phyloP scores from a whole-genome alignment of 176 grass and related monocot species.

The Rhynchospora pubera region DNA sequence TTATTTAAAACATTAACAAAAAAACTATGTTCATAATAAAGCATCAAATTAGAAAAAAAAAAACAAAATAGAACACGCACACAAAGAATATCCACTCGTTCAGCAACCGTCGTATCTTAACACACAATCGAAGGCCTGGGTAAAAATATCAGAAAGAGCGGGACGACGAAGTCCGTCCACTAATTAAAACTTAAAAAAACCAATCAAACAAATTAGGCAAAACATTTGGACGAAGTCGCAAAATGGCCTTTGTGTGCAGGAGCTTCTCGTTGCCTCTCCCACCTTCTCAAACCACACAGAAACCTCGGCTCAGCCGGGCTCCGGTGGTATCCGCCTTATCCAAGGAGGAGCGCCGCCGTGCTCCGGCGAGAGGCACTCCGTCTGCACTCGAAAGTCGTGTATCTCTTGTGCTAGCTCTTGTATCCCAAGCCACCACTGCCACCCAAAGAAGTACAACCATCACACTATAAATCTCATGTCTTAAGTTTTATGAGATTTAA shows the following conservation, averaged over 20 bases:
- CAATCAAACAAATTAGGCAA: background rate
- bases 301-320: slow-evolving; percentile 1
- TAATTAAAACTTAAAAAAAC: background rate
- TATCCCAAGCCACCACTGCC: slow-evolving; percentile 44
- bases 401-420: slow-evolving; percentile 69
- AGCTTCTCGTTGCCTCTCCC: slow-evolving; percentile 18
- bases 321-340: slow-evolving; percentile 21
- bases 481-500: background rate
- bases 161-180: background rate
- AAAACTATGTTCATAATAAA: no score
- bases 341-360: slow-evolving; percentile 2
- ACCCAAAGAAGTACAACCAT: slow-evolving; percentile 43
- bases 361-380: background rate
- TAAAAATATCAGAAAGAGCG: background rate
- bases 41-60: no score
- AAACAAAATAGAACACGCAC: no score
- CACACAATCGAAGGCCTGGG: no score
- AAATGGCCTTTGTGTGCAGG: slow-evolving; percentile 40
- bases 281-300: slow-evolving; percentile 14
- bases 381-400: slow-evolving; percentile 45
- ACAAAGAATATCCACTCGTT: no score
- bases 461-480: background rate
- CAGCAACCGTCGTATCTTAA: no score
- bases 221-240: background rate
- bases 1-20: no score